Base-by-base conservation (phyloP, 305 asterid species). In the Fraxinus ornus region DNA sequence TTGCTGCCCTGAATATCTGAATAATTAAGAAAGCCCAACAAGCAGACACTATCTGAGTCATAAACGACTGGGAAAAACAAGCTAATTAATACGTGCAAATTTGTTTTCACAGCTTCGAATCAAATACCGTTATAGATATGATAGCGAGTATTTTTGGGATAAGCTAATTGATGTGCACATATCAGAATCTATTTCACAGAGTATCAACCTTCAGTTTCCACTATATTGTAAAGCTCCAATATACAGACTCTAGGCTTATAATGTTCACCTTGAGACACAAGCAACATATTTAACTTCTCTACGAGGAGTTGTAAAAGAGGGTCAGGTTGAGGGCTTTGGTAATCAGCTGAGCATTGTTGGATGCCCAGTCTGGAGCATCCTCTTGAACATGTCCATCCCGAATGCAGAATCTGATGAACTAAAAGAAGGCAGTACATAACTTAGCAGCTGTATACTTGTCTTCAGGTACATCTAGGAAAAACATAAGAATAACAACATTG, bases 321-420 rank as follows among this genome's bases (percentile, higher is more conserved):
- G 78, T 66, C 41, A 47, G 80, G 81, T 37, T 30, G 80, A 55
- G 36, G 88, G 71, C 78, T 75, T 76, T 19, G 83, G 57, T 12
- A 68, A 78, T 93, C 92, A 95, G 91, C 97, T 86, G 85, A 95
- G 97, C 95, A 95, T 92, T n/a, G 94, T 86, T 7, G 97, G 97
- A 83, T 92, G 97, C 80, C 99, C 97, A 24, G 97, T 92, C 85
- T 93, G 98, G 85, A 95, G 98, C 95, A 95, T 95, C 91, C 97
- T 89, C 92, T 94, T 95, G 82, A 95, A 88, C 94, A 95, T 88
- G 83, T 93, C 98, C 91, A 94, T 95, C 82, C 99, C 99, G 78
- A 95, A 95, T 7, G 98, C 97, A 79, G 99, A 93, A 86, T 95
- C 97, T 81, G 99, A 93, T 82, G 98, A 93, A 89, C 99, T 94